Conservation (phyloP, 495 filamentous ascomycete genomes). For the Hyaloscypha finlandica region DNA sequence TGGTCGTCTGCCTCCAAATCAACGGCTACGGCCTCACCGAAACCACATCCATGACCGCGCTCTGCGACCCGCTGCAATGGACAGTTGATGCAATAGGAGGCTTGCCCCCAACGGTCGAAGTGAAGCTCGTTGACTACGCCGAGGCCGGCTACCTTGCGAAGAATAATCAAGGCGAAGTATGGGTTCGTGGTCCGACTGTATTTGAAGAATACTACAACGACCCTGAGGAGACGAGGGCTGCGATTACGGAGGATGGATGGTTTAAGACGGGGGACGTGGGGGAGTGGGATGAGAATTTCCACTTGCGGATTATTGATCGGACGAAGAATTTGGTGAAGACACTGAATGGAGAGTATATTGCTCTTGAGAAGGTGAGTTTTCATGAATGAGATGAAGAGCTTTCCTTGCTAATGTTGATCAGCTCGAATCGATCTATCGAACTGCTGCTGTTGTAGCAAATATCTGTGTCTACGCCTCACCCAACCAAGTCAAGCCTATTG, state of each 20-base stretch:
- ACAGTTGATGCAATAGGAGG: slow-evolving; percentile 76
- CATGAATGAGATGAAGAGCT: not conserved
- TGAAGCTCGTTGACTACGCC: slow-evolving; percentile 92
- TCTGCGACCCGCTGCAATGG: slow-evolving; percentile 88
- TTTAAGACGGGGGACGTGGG: slow-evolving; percentile 96
- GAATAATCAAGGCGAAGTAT: slow-evolving; percentile 90
- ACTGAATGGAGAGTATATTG: slow-evolving; percentile 94
- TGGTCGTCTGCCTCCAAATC: slow-evolving; percentile 84
- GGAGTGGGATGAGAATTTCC: slow-evolving; percentile 78
- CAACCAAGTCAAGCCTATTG: slow-evolving; percentile 80
- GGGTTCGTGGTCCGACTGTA: slow-evolving; percentile 80
- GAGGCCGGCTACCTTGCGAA: slow-evolving; percentile 88
- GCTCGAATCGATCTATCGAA: slow-evolving; percentile 93
- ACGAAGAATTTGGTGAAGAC: slow-evolving; percentile 99
- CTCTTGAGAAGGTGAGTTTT: slow-evolving; percentile 74
- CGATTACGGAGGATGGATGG: slow-evolving; percentile 79
- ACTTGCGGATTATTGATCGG: slow-evolving; percentile 86
- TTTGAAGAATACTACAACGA: slow-evolving; percentile 75
- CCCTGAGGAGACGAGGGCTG: slow-evolving; percentile 74
- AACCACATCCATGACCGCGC: slow-evolving; percentile 86
- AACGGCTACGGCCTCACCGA: slow-evolving; percentile 96
- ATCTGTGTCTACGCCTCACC: slow-evolving; percentile 90
- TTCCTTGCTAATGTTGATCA: not conserved
- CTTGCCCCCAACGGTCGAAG: slow-evolving; percentile 73
- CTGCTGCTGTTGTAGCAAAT: slow-evolving; percentile 80